Evolutionary conservation across 192 early-diverging fungal genomes (phyloP), one percentile per base, ranked within the genome.

Genomic region (Geranomyces michiganensis): DNA sequence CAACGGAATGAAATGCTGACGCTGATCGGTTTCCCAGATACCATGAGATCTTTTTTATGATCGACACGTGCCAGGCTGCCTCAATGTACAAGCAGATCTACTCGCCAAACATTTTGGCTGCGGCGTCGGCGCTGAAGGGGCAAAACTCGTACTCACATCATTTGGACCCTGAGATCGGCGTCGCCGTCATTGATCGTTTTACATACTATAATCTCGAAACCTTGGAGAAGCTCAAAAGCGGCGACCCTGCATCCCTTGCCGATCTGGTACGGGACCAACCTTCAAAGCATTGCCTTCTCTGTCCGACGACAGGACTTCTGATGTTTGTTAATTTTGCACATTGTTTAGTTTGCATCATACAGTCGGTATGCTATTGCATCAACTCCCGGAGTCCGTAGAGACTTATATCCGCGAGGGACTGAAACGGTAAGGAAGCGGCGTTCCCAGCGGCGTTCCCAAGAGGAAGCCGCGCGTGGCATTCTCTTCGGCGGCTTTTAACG

Each of bases 11-110:
- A 41, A 41, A 41, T 41, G 36, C 36, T 41, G 10, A 41, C 36
- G 36, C 10, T 10, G 5, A 41, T 41, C n/a, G n/a, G n/a, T n/a
- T n/a, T n/a, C n/a, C 10, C 36, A 79, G 91, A 74, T 99, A 99
- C 79, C 89, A 95, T 75, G 97, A 99, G 83, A 90, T 99, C n/a
- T 84, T 99, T 67, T 98, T 99, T 77, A 92, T 99, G 85, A 93
- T 96, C 58, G 97, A 99, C 74, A 99, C 97, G 0, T 99, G 97
- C 67, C 97, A 99, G 79, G 97, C 97, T 7, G 95, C 94, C 67
- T 94, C 96, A 10, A 94, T 99, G 93, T 99, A 92, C 67, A 88
- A 87, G 74, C 89, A 91, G 71, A 92, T 99, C 56, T 89, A 94
- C 56, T 93, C 96, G 19, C 95, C 96, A 12, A 96, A 97, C 74